Conservation (phyloP, 1,284 basidiomycete species). For the Fomes fomentarius region DNA sequence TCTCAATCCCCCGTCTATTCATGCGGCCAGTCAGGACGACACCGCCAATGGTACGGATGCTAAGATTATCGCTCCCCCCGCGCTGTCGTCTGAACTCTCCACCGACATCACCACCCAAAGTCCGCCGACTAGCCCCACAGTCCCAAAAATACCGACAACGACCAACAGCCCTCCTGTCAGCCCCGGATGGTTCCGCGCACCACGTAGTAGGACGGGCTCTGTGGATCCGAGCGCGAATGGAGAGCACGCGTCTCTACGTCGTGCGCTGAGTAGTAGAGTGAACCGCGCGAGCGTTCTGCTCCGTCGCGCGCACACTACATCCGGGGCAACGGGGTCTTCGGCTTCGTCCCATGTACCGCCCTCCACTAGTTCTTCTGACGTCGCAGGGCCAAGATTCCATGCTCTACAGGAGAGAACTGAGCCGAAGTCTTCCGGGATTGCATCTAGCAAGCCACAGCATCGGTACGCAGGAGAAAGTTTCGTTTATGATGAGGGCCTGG, state of each 20-base stretch:
- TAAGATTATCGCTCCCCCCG: too few relatives aligned
- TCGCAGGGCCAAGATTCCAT: slow-evolving; percentile 51
- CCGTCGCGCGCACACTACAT: slow-evolving; percentile 5
- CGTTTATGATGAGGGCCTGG: slow-evolving; percentile 57
- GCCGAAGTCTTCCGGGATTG: slow-evolving; percentile 17
- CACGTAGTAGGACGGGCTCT: too few relatives aligned
- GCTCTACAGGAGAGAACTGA: slow-evolving; percentile 26
- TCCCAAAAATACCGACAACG: too few relatives aligned
- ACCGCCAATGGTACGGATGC: too few relatives aligned
- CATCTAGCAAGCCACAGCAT: too few relatives aligned
- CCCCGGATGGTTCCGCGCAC: too few relatives aligned
- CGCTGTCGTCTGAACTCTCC: too few relatives aligned
- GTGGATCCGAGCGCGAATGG: too few relatives aligned
- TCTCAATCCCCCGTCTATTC: neutral
- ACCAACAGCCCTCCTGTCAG: neutral
- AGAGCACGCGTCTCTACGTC: too few relatives aligned
- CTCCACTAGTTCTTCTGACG: slow-evolving; percentile 39
- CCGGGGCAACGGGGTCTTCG: neutral
- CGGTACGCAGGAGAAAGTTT: slow-evolving; percentile 67
- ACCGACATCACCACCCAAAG: too few relatives aligned
- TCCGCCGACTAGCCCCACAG: too few relatives aligned
- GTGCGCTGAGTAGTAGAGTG: slow-evolving; percentile 27
- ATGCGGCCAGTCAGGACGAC: neutral
- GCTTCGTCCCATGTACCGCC: slow-evolving; percentile 2
- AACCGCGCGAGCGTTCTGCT: slow-evolving; percentile 24